Conservation (phyloP, 139 green algal genomes). For the Astrephomene gubernaculifera region DNA sequence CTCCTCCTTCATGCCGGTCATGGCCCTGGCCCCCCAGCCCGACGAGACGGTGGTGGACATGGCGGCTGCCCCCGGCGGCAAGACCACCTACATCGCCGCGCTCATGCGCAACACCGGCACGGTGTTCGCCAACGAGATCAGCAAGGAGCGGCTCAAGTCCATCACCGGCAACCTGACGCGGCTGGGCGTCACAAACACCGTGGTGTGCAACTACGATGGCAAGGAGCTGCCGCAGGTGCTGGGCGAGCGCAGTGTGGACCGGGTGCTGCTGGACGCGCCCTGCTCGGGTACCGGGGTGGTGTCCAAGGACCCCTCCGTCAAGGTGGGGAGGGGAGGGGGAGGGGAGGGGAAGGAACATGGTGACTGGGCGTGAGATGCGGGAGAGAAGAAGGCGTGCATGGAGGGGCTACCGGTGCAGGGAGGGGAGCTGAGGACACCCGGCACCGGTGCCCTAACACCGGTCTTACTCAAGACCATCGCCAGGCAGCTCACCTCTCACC, state of each 20-base stretch:
- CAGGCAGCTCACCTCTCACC: background rate
- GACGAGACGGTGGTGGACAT: conserved; percentile 95
- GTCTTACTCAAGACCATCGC: background rate
- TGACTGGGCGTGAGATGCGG: background rate
- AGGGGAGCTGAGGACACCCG: background rate
- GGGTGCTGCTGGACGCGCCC: conserved; percentile 97
- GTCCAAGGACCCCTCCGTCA: conserved; percentile 94
- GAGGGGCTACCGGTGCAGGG: background rate
- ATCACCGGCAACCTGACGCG: conserved; percentile 93
- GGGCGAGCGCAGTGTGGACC: conserved; percentile 85
- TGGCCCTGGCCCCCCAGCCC: conserved; percentile 91
- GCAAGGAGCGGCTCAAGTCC: conserved; percentile 90
- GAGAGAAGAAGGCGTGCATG: background rate
- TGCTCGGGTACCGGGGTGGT: conserved; percentile 98
- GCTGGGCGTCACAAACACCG: conserved; percentile 95
- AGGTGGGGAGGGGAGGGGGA: conserved; percentile 62
- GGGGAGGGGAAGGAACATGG: background rate
- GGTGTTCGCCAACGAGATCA: conserved; percentile 98
- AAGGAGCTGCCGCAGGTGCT: conserved; percentile 86
- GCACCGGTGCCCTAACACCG: background rate
- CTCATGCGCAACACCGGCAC: conserved; percentile 96
- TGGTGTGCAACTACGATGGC: conserved; percentile 97
- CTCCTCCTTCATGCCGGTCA: conserved; percentile 97
- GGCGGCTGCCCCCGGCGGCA: conserved; percentile 97
- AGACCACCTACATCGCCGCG: conserved; percentile 96